Conservation (phyloP, 768 basidiomycete species). For the Amanita exitialis region DNA sequence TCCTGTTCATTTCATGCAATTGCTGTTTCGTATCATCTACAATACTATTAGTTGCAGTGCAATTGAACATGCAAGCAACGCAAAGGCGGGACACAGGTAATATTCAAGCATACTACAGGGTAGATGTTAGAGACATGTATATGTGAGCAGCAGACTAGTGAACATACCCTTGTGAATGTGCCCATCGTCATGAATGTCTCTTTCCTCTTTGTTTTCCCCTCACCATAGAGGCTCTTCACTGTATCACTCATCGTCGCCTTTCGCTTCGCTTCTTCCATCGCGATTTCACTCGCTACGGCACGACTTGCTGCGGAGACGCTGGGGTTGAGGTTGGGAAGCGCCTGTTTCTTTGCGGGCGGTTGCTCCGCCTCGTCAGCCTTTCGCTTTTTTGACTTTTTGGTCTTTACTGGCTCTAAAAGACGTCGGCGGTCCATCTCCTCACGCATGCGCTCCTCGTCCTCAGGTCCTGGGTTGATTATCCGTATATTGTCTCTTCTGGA, state of each 20-base stretch:
- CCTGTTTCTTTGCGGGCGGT: constrained; percentile 31
- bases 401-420: constrained; percentile 43
- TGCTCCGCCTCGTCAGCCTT: constrained; percentile 30
- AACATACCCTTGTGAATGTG: constrained; percentile 81
- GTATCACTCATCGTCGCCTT: constrained; percentile 81
- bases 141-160: neutral
- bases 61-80: no score
- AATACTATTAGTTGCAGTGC: no score
- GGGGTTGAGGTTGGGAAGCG: constrained; percentile 38
- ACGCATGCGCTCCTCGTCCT: constrained; percentile 54
- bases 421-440: constrained; percentile 47
- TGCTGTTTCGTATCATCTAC: no score
- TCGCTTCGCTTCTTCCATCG: constrained; percentile 74
- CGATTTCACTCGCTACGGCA: constrained; percentile 62
- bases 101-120: constrained; percentile 15
- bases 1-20: no score
- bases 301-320: constrained; percentile 47
- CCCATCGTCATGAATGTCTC: constrained; percentile 90
- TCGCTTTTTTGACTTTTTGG: constrained; percentile 53
- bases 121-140: neutral
- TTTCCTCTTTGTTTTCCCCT: constrained; percentile 45
- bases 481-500: constrained; percentile 43
- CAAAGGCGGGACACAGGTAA: no score
- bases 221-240: constrained; percentile 72
- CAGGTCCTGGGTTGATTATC: constrained; percentile 56